These are phyloP conservation scores for Cladosporium velox DNA, from an alignment of 2,329 filamentous ascomycete genomes.

Conservation along the genomic window DNA sequence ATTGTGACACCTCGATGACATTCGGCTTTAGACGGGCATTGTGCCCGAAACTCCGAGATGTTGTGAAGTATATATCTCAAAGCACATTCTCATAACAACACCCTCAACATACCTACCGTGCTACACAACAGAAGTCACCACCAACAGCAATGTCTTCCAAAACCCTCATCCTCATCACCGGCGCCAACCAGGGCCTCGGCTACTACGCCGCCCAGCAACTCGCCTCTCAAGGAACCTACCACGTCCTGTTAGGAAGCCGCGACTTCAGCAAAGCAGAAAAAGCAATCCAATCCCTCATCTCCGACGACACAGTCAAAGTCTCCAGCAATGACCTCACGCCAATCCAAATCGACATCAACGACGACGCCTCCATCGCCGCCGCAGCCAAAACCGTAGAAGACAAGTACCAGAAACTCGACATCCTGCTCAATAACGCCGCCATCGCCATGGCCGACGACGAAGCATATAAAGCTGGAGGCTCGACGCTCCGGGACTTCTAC, in stretches of 20 bases:
- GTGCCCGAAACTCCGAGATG: conserved; percentile 4
- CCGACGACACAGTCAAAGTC: conserved; percentile 36
- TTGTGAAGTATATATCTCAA: neutral
- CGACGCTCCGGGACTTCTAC: conserved; percentile 35
- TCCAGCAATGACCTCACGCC: conserved; percentile 28
- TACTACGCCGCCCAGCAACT: conserved; percentile 45
- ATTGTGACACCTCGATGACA: neutral
- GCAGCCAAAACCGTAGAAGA: conserved; percentile 30
- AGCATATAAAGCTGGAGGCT: conserved; percentile 22
- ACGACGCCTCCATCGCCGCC: conserved; percentile 29
- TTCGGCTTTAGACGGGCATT: conserved; percentile 6
- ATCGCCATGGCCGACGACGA: conserved; percentile 27
- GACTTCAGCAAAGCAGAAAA: conserved; percentile 42
- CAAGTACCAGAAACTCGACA: conserved; percentile 37
- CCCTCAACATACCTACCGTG: neutral
- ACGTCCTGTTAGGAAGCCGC: conserved; percentile 45
- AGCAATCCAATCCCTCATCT: conserved; percentile 34
- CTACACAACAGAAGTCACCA: neutral
- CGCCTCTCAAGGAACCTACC: conserved; percentile 37
- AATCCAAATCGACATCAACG: conserved; percentile 32
- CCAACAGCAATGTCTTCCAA: conserved; percentile 20
- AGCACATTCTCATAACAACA: neutral
- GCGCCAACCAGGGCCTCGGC: conserved; percentile 49
- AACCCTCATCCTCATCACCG: conserved; percentile 42
- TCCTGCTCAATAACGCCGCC: conserved; percentile 45